Base-by-base conservation (phyloP, 805 yeast genomes). In the Debaryomyces tyrocola region DNA sequence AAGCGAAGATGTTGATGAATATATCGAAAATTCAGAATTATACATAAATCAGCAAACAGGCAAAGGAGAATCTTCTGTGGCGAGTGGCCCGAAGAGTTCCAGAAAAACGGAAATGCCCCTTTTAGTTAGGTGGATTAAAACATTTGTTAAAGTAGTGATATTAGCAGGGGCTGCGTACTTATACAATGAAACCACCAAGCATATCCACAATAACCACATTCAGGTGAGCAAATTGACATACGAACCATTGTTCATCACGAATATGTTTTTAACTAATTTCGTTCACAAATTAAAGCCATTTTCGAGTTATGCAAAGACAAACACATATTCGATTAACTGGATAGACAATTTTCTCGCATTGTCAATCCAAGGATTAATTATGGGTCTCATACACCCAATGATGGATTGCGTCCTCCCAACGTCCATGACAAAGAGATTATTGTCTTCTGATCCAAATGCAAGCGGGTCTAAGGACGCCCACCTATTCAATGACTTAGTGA, bases 361-460 rank as follows among this genome's bases (percentile, higher is more conserved):
- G 42, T 43, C 80, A 4, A 40, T 80, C 8, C 81, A 81, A 52
- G 90, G 90, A 2, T 55, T 82, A 12, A 48, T 78, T n/a, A 74
- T 84, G 64, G 84, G 87, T n/a, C 59, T 73, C 6, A 56, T 77
- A 11, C 74, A 78, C 35, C 87, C 88, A 4, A 38, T 67, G 6
- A 56, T 73, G 62, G 77, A 72, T 50, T 48, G 45, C 9, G 18
- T 60, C 14, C 57, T 70, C 49, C 73, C 76, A 1, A 37, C 58
- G 2, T 41, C 46, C 34, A 57, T 65, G 41, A 60, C 67, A 12
- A 60, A 53, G 37, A 53, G 77, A 28, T 52, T 73, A 34, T 60
- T 73, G 45, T 59, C 71, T 14, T 70, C 75, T 5, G 70, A 70
- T 50, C 77, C 77, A 3, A 56, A 65, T 44, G 70, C 71, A 10